Evolutionary conservation across 202 grass and related monocot species (phyloP).

Genomic region (Setaria viridis): DNA sequence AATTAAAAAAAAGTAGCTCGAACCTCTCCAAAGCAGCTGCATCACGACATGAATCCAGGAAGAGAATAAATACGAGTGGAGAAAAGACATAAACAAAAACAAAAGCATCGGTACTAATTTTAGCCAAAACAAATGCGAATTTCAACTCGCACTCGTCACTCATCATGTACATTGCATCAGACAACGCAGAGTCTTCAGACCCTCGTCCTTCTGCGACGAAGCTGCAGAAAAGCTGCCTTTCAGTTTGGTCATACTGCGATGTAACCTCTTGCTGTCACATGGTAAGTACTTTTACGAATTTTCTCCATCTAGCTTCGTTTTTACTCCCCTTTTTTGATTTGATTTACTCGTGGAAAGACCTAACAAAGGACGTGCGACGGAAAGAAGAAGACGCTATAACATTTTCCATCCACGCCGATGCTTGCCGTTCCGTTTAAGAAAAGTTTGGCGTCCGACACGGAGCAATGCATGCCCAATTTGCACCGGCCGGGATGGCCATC

Average conservation of each 20-base stretch:
- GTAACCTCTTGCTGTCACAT: not conserved
- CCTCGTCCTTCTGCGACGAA: not conserved
- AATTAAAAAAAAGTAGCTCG: too few relatives aligned
- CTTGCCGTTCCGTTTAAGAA: constrained; percentile 43
- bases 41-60: not conserved
- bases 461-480: constrained; percentile 17
- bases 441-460: constrained; percentile 30
- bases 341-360: not conserved
- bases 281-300: not conserved
- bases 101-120: constrained; percentile 17
- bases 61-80: not conserved
- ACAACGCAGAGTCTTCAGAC: not conserved
- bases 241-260: constrained; percentile 10
- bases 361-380: not conserved
- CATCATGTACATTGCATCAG: not conserved
- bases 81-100: not conserved
- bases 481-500: not conserved
- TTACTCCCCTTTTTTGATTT: not conserved
- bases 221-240: not conserved
- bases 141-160: constrained; percentile 27
- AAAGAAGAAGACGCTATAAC: not conserved
- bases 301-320: not conserved
- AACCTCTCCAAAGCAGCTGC: not conserved
- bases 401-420: not conserved
- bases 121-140: not conserved